Evolutionary conservation across 139 green algal species (phyloP).

Genomic region (Volvox africanus): DNA sequence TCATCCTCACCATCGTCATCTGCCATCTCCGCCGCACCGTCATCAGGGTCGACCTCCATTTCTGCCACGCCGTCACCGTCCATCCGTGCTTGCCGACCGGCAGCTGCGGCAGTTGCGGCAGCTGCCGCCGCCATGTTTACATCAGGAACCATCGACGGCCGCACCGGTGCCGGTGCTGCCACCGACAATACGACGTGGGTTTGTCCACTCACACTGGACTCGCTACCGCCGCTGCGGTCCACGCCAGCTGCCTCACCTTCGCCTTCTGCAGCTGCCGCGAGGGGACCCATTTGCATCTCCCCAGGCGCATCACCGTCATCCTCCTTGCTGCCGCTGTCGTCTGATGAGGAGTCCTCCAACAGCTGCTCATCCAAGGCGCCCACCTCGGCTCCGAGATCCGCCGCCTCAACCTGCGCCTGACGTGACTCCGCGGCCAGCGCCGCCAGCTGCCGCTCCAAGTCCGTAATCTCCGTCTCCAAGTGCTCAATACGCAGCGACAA

Average conservation of each 20-base stretch:
- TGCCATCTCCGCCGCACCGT: neutral
- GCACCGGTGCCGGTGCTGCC: neutral
- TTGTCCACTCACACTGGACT: neutral
- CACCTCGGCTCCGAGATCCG: neutral
- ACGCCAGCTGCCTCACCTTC: neutral
- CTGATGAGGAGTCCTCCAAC: slow-evolving; percentile 31
- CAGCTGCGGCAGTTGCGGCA: neutral
- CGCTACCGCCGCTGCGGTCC: slow-evolving; percentile 9
- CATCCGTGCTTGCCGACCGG: neutral
- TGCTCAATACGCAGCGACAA: slow-evolving; percentile 34
- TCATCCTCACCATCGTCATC: slow-evolving; percentile 3
- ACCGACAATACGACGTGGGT: neutral
- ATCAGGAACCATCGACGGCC: neutral
- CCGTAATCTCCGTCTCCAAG: slow-evolving; percentile 42
- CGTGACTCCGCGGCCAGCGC: neutral
- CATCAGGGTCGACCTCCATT: neutral
- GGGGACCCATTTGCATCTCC: neutral
- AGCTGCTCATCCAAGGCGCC: slow-evolving; percentile 27
- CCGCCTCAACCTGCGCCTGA: neutral
- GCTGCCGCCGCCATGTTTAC: neutral
- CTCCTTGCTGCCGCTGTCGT: neutral
- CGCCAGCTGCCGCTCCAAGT: slow-evolving; percentile 28
- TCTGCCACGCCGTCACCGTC: neutral
- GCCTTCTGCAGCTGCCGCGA: neutral
- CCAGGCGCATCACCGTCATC: neutral